Conservation (phyloP, 108 stramenopile genomes). For the Cyclostephanos tholiformis region DNA sequence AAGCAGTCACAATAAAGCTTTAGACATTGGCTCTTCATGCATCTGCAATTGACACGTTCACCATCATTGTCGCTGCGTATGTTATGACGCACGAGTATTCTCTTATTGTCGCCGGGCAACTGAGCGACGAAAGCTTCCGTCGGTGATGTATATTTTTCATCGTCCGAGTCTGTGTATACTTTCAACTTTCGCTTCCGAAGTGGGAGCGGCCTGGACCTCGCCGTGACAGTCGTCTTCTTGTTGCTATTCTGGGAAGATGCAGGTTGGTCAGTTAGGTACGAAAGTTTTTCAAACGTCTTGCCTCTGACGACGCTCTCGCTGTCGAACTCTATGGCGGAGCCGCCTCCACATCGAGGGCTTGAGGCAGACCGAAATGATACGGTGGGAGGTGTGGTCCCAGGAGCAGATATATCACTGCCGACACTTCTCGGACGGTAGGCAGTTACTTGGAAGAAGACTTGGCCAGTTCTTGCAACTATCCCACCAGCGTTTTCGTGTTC, state of each 20-base stretch:
- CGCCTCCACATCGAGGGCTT: not conserved
- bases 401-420: constrained; percentile 3
- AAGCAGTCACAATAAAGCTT: constrained; percentile 82
- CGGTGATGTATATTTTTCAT: constrained; percentile 1
- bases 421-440: constrained; percentile 22
- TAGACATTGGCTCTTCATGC: constrained; percentile 40
- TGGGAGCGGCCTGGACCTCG: constrained; percentile 27
- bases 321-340: constrained; percentile 5
- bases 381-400: constrained; percentile 30
- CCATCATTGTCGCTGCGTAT: constrained; percentile 17
- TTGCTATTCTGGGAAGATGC: not conserved
- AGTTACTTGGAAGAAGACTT: constrained; percentile 32
- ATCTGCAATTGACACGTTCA: constrained; percentile 31
- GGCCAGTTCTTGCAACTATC: not conserved
- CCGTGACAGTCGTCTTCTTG: not conserved
- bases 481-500: not conserved
- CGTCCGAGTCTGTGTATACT: constrained; percentile 5
- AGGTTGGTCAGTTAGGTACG: not conserved
- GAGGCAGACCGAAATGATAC: constrained; percentile 13
- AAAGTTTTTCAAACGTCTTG: constrained; percentile 5
- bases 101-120: constrained; percentile 9
- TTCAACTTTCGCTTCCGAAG: constrained; percentile 39
- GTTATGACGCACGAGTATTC: constrained; percentile 32
- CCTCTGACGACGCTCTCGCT: constrained; percentile 19
- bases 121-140: not conserved